phyloP scores from a whole-genome alignment of 176 grass and related monocot genomes.

The Poa pratensis region DNA sequence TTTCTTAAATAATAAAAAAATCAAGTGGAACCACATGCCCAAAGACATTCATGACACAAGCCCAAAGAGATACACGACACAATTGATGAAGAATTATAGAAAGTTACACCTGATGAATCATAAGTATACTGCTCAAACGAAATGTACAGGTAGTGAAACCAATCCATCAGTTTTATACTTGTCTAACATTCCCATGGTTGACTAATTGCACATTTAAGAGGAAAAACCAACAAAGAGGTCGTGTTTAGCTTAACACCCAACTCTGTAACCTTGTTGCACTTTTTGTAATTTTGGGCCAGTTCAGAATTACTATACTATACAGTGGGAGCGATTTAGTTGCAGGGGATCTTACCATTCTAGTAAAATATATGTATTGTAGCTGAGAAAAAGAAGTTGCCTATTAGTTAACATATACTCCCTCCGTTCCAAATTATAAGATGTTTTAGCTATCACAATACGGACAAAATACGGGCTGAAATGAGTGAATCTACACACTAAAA shows the following conservation, averaged over 20 bases:
- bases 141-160: conserved; percentile 7
- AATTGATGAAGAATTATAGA: conserved; percentile 12
- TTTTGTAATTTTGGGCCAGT: not conserved
- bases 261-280: not conserved
- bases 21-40: not conserved
- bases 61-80: not conserved
- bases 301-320: conserved; percentile 9
- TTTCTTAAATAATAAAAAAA: no score
- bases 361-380: no score
- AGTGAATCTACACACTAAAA: no score
- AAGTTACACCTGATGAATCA: conserved; percentile 9
- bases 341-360: no score
- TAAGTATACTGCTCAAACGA: conserved; percentile 9
- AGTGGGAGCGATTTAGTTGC: no score
- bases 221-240: not conserved
- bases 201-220: conserved; percentile 14
- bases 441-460: no score
- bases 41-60: not conserved
- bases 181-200: not conserved
- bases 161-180: not conserved
- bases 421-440: no score
- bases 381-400: no score
- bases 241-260: not conserved
- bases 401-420: no score
- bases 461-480: no score